Evolutionary conservation across 371 early-diverging fungal species (phyloP).

Genomic region (Syncephalastrum monosporum): DNA sequence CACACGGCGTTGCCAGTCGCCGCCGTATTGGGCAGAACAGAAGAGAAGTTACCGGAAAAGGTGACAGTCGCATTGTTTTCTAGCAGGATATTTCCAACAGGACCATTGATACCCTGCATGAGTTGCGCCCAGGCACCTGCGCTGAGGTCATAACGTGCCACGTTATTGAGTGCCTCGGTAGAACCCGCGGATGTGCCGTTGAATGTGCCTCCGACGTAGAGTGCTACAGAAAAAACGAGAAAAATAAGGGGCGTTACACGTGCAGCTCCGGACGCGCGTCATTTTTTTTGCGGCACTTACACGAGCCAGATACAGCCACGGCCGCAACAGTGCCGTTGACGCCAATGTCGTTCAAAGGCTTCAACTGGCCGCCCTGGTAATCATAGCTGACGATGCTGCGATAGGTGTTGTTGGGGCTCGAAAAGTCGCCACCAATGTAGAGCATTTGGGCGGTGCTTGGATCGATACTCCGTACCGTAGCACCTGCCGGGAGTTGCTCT

Average conservation of each 20-base stretch:
- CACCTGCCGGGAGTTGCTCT: slow-evolving; percentile 33
- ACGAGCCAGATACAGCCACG: slow-evolving; percentile 16
- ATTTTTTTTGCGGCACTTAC: slow-evolving; percentile 11
- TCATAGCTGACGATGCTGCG: slow-evolving; percentile 33
- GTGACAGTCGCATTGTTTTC: slow-evolving; percentile 19
- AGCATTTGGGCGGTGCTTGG: slow-evolving; percentile 21
- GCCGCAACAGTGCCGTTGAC: slow-evolving; percentile 29
- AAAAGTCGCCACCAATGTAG: slow-evolving; percentile 42
- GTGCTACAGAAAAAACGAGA: slow-evolving; percentile 15
- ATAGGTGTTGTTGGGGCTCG: slow-evolving; percentile 17
- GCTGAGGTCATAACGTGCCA: slow-evolving; percentile 26
- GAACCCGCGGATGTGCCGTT: slow-evolving; percentile 15
- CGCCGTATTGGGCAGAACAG: slow-evolving; percentile 1
- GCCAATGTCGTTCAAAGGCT: slow-evolving; percentile 19
- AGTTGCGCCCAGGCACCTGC: slow-evolving; percentile 21
- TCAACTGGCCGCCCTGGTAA: slow-evolving; percentile 14
- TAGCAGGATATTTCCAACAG: slow-evolving; percentile 22
- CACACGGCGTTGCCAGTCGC: slow-evolving; percentile 26
- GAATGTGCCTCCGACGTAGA: slow-evolving; percentile 37
- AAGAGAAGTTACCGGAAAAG: slow-evolving; percentile 31
- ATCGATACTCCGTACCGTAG: slow-evolving; percentile 31
- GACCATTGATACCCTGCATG: slow-evolving; percentile 32
- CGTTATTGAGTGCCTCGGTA: slow-evolving; percentile 16
- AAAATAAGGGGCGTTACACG: background rate
- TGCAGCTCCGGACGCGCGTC: background rate